Conservation (phyloP, 768 basidiomycete genomes). For the Tricholoma saponaceum region DNA sequence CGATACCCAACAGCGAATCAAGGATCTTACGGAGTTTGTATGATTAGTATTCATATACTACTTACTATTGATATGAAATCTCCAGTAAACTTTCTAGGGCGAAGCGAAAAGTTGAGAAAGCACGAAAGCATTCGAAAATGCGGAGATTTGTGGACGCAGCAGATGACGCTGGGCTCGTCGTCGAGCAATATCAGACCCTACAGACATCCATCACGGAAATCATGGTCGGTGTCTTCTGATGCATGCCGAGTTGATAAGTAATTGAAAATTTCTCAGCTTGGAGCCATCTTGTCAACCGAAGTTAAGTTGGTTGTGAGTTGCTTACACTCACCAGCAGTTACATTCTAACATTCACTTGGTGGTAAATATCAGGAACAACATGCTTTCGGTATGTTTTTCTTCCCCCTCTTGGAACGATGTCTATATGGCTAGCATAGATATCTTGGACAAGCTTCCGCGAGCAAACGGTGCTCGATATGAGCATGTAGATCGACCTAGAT, state of each 20-base stretch:
- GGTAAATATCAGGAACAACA: constrained; percentile 8
- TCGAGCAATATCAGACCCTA: constrained; percentile 7
- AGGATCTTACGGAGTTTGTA: neutral
- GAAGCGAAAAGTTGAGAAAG: constrained; percentile 1
- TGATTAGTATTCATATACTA: neutral
- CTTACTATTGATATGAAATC: neutral
- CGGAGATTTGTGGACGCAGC: constrained; percentile 8
- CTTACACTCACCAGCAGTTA: neutral
- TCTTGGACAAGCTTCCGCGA: constrained; percentile 12
- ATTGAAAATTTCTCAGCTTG: constrained; percentile 3
- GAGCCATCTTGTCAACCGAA: constrained; percentile 11
- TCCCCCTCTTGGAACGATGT: neutral
- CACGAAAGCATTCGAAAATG: constrained; percentile 2
- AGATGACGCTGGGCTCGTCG: constrained; percentile 6
- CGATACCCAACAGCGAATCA: neutral
- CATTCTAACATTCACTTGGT: no score
- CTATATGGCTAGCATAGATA: constrained; percentile 3
- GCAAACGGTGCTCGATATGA: constrained; percentile 14
- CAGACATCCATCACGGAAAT: constrained; percentile 9
- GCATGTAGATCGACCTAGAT: constrained; percentile 11
- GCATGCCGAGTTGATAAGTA: neutral
- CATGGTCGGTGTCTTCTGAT: neutral
- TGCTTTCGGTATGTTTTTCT: constrained; percentile 7
- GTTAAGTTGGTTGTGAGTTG: constrained; percentile 6
- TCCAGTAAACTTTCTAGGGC: constrained; percentile 2